Conservation (phyloP, 2,329 filamentous ascomycete genomes). For the Chaetomium olivaceum region DNA sequence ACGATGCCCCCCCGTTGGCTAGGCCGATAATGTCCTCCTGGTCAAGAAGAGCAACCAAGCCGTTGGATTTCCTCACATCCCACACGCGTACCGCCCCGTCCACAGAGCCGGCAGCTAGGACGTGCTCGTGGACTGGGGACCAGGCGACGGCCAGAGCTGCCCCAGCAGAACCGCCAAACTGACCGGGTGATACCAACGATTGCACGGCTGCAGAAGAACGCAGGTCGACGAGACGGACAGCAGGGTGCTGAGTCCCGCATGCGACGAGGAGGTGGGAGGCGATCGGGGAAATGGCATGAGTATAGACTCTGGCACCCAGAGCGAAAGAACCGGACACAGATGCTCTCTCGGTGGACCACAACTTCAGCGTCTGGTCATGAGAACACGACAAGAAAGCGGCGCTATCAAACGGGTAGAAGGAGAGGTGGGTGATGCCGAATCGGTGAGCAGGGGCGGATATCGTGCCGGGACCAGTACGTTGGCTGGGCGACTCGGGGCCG, state of each 20-base stretch:
- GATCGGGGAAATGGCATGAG: conserved; percentile 74
- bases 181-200: conserved; percentile 64
- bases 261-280: conserved; percentile 77
- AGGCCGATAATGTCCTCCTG: conserved; percentile 80
- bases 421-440: conserved; percentile 73
- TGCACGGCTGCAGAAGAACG: conserved; percentile 77
- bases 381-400: conserved; percentile 74
- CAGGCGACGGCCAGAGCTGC: conserved; percentile 71
- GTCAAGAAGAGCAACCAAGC: conserved; percentile 75
- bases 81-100: conserved; percentile 84
- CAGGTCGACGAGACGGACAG: conserved; percentile 82
- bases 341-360: conserved; percentile 68
- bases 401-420: conserved; percentile 77
- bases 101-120: conserved; percentile 79
- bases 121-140: conserved; percentile 77
- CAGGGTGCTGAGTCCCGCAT: conserved; percentile 82
- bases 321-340: conserved; percentile 65
- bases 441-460: conserved; percentile 45
- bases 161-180: conserved; percentile 45
- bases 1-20: conserved; percentile 26
- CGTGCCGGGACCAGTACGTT: neutral
- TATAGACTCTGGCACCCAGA: conserved; percentile 68
- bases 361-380: conserved; percentile 74
- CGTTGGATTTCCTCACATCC: conserved; percentile 80
- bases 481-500: conserved; percentile 20